A percentile compares a stretch with the other conserved stretches of the same genome.
Conservation (phyloP, 176 grass and related monocot genomes). For the Oropetium thomaeum region DNA sequence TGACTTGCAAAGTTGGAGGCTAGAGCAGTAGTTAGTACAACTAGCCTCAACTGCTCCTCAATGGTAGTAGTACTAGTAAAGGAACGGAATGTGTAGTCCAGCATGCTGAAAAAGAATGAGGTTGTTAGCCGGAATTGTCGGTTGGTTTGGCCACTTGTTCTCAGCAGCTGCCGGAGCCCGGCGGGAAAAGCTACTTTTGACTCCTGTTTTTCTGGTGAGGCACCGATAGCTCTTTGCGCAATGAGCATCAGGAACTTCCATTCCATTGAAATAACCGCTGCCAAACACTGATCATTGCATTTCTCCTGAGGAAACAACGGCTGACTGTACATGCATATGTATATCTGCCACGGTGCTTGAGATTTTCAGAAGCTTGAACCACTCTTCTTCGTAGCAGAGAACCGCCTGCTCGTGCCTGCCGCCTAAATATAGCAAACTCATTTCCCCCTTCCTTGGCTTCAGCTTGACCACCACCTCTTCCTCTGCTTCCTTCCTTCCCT, state of each 20-base stretch:
- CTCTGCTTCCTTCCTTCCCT: neutral
- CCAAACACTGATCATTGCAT: too few species aligned
- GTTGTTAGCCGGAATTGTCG: slow-evolving; percentile 13
- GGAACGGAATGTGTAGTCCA: neutral
- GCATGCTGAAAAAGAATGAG: neutral
- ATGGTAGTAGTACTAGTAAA: too few species aligned
- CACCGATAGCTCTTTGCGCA: neutral
- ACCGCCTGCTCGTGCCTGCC: neutral
- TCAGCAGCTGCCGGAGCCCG: neutral
- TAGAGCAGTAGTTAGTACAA: slow-evolving; percentile 11
- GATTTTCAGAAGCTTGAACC: neutral
- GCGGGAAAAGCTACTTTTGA: neutral
- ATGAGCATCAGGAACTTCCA: neutral
- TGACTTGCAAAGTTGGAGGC: neutral
- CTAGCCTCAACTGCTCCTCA: slow-evolving; percentile 34
- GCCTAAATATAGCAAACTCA: slow-evolving; percentile 38
- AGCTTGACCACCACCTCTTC: neutral
- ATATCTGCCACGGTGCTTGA: neutral
- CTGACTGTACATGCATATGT: neutral
- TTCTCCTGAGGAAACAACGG: too few species aligned
- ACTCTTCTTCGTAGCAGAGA: neutral
- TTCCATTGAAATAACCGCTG: neutral
- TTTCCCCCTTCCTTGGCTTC: slow-evolving; percentile 19
- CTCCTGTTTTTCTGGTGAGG: neutral
- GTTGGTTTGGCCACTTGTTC: slow-evolving; percentile 21